Conservation (phyloP, 2,329 filamentous ascomycete species). For the Aulographum hederae region DNA sequence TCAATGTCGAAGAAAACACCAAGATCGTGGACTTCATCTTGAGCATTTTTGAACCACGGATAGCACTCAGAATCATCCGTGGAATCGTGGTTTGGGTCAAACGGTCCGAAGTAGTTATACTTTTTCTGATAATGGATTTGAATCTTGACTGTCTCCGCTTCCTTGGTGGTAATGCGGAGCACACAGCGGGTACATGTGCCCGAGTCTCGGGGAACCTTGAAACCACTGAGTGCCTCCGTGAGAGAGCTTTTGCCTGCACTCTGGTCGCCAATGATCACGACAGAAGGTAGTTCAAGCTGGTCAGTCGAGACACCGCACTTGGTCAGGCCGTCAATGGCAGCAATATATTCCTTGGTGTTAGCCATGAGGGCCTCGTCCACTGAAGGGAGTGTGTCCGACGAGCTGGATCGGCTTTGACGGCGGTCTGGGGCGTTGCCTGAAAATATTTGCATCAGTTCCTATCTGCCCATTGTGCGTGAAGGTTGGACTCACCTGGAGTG, state of each 20-base stretch:
- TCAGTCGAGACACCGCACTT: slow-evolving; percentile 54
- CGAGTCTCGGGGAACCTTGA: slow-evolving; percentile 51
- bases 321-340: slow-evolving; percentile 45
- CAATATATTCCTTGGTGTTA: background rate
- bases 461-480: too few relatives aligned
- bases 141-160: slow-evolving; percentile 45
- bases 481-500: too few relatives aligned
- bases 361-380: background rate
- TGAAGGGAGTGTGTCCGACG: background rate
- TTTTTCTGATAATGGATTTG: slow-evolving; percentile 45
- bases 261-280: slow-evolving; percentile 73
- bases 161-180: slow-evolving; percentile 50
- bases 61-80: slow-evolving; percentile 1
- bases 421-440: too few relatives aligned
- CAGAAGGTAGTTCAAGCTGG: slow-evolving; percentile 50
- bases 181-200: slow-evolving; percentile 70
- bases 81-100: slow-evolving; percentile 8
- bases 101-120: slow-evolving; percentile 34
- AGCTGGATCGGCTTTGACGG: background rate
- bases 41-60: slow-evolving; percentile 22
- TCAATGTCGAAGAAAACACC: too few relatives aligned
- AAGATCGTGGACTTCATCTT: slow-evolving; percentile 43
- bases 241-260: slow-evolving; percentile 62
- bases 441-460: too few relatives aligned
- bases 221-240: slow-evolving; percentile 33